Evolutionary conservation across 805 yeast species (phyloP), one percentile per base, ranked within the genome.

Genomic region (Candida sakaeoensis): DNA sequence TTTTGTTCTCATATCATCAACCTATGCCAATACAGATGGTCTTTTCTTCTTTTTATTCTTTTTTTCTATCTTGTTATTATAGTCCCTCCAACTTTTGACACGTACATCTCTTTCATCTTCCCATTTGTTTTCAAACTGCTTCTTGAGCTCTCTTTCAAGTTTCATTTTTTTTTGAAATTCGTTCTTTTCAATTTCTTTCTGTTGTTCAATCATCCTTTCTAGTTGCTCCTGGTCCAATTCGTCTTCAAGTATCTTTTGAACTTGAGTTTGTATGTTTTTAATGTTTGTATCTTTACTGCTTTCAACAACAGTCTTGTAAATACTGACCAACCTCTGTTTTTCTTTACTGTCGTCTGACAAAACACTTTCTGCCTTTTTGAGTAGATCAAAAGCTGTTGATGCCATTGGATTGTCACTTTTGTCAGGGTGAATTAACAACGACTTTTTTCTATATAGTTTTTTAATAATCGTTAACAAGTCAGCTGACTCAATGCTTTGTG

Each of bases 371-470:
- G 88, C 80, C 44, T 72, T 74, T 46, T 79, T 78, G 37, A 82
- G 56, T 25, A 65, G 41, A 50, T 79, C 82, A 55, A 82, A 82
- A 2, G 88, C 88, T 23, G 61, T 70, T 0, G 85, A 77, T 0
- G 88, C 86, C n/a, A 67, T 59, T 0, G 67, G 61, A 47, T 81
- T 74, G 22, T 58, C 53, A 1, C 77, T 68, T 51, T 79, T 80
- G 53, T 82, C 90, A 0, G 90, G 90, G 54, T 82, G 90, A 13
- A 82, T 75, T 42, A 79, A 57, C 26, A 82, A 58, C 2, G 88
- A 79, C 53, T 77, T 80, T 56, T 70, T 72, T 18, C 87, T 61
- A 53, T 70, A 82, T 28, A 60, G 48, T 43, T 65, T 73, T 46
- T 69, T 72, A 40, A 80, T 69, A 9, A 41, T 28, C 8, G 17